These are phyloP conservation scores for Russula compacta DNA, from an alignment of 768 basidiomycete genomes.

Conservation along the genomic window DNA sequence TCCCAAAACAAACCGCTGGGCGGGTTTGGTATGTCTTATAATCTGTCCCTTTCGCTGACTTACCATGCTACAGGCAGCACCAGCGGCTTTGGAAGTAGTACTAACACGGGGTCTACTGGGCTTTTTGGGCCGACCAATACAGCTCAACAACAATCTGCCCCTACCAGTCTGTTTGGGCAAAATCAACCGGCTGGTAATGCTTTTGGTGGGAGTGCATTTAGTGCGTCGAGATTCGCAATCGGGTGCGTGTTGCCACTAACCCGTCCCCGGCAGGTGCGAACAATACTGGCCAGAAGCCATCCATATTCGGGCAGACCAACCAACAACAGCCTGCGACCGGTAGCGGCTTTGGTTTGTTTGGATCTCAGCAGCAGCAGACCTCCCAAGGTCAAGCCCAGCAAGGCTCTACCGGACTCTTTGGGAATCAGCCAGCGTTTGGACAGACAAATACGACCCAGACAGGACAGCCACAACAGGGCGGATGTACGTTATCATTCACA, in stretches of 20 bases:
- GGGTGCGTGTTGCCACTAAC: neutral
- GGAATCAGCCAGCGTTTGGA: slow-evolving; percentile 14
- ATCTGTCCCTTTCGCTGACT: neutral
- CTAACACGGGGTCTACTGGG: slow-evolving; percentile 16
- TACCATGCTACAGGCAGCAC: slow-evolving; percentile 5
- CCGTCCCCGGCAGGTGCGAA: neutral
- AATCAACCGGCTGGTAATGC: slow-evolving; percentile 11
- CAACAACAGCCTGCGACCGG: slow-evolving; percentile 16
- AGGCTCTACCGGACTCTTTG: slow-evolving; percentile 22
- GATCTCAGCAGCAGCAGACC: slow-evolving; percentile 30
- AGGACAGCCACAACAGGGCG: slow-evolving; percentile 18
- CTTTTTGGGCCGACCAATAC: slow-evolving; percentile 24
- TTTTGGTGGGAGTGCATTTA: slow-evolving; percentile 24
- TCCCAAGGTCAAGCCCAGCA: slow-evolving; percentile 30
- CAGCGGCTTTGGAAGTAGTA: slow-evolving; percentile 12
- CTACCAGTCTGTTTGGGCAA: slow-evolving; percentile 28
- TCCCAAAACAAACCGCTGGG: slow-evolving; percentile 28
- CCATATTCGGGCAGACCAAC: slow-evolving; percentile 17
- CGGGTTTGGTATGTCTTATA: slow-evolving; percentile 10
- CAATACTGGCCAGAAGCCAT: slow-evolving; percentile 23
- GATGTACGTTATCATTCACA: slow-evolving; percentile 16
- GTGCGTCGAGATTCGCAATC: slow-evolving; percentile 14
- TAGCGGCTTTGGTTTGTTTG: slow-evolving; percentile 21
- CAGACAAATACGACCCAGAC: slow-evolving; percentile 15
- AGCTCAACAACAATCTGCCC: slow-evolving; percentile 27